Evolutionary conservation across 352 stramenopile genomes (phyloP).

Genomic region (Phytopythium montanum): DNA sequence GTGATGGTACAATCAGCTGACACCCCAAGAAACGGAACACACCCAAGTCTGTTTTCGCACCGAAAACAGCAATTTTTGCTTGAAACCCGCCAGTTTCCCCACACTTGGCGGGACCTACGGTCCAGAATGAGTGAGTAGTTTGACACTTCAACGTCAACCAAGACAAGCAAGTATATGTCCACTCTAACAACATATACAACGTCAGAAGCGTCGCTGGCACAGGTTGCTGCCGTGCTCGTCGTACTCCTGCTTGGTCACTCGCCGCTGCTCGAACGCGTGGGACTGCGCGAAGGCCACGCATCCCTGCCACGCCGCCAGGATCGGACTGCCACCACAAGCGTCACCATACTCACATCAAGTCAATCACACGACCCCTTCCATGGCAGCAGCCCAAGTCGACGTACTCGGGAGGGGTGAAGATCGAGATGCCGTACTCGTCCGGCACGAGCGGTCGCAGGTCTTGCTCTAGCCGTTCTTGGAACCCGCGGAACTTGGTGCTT

Average conservation of each 20-base stretch:
- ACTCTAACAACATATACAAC: no score
- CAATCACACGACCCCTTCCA: no score
- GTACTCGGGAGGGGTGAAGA: conserved; percentile 48
- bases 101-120: conserved; percentile 11
- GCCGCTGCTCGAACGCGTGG: conserved; percentile 18
- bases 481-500: conserved; percentile 85
- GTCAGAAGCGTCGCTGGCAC: conserved; percentile 34
- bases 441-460: conserved; percentile 61
- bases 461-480: conserved; percentile 59
- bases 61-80: conserved; percentile 69
- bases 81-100: conserved; percentile 16
- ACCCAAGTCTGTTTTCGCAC: conserved; percentile 43
- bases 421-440: conserved; percentile 39
- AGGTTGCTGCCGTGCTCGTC: conserved; percentile 76
- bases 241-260: conserved; percentile 70
- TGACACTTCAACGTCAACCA: no score
- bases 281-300: conserved; percentile 40
- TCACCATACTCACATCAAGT: conserved; percentile 1
- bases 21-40: conserved; percentile 80
- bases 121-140: no score
- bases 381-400: no score
- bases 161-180: no score
- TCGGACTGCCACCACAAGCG: conserved; percentile 30
- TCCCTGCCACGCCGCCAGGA: conserved; percentile 53
- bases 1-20: conserved; percentile 77